Evolutionary conservation across 352 stramenopile genomes (phyloP), one percentile per base, ranked within the genome.

Genomic region (Globisporangium parvum): DNA sequence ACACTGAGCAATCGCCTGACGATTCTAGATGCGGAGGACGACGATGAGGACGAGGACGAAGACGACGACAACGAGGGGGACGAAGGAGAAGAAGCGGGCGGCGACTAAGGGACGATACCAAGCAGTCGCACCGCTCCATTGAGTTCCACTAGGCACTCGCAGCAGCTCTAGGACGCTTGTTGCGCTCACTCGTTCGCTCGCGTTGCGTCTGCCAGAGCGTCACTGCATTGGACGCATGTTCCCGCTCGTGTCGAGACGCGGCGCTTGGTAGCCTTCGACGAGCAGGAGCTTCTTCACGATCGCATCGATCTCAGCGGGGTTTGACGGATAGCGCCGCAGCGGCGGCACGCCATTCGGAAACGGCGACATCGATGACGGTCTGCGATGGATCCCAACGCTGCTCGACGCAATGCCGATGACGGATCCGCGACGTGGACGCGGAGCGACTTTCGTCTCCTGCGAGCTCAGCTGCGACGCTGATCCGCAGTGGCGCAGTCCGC

Each of bases 21-120:
- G 28, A 59, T 91, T 28, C 71, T 81, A 15, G 80, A 91, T 53
- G 78, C 71, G 28, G 80, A 88, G 65, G 78, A 91, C 23, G 66
- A 60, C 17, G 65, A 75, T 18, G 69, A 79, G 11, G 61, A 78
- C 1, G 73, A 77, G 1, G 59, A 70, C 2, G 62, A 74, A 1
- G 53, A 59, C 1, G 62, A 54, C 3, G 56, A 50, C 4, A 26
- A 33, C 0, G 45, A 53, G 17, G 35, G 46, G 10, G 50, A 63
- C 5, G 54, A 53, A 14, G 53, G 18, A 9, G 47, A 52, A 12
- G 6, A 12, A 33, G 9, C 31, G 31, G 8, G 10, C 12, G 9
- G n/a, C n/a, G n/a, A n/a, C n/a, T n/a, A 37, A 37, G 31, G 9
- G 31, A 37, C 2, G 4, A 12, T 9, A 10, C 11, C 31, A 11